Evolutionary conservation across 768 basidiomycete species (phyloP), one percentile per base, ranked within the genome.

Genomic region (Amanita rubescens): DNA sequence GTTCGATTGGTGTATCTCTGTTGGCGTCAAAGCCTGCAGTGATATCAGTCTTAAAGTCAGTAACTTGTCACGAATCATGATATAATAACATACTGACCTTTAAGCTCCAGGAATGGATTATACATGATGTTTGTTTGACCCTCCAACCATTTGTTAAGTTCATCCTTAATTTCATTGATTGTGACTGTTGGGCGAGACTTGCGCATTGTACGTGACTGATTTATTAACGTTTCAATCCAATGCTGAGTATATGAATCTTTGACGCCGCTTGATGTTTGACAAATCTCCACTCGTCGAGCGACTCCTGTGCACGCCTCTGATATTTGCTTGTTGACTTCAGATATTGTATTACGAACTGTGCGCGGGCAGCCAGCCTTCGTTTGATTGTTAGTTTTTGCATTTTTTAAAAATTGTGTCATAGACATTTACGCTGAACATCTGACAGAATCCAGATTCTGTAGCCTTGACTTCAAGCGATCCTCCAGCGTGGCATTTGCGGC

Each of bases 211-310:
- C 60, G 55, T 30, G 65, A 57, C 15, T 57, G 54, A 8, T 51
- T 43, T 5, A 71, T 58, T 3, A 75, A 60, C 0, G 55, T 24
- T 2, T 72, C 63, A 54, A 75, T 73, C 69, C 69, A 75, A 35
- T 62, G 49, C 53, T 75, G 68, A 0, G 71, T 68, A 44, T 67
- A 67, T 15, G 47, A 43, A 56, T 75, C 75, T 55, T 77, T 75
- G 24, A 73, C 55, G 10, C 75, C 72, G 1, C 60, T 65, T 8
- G 57, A 49, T 0, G 67, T 67, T 52, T 75, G 73, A 1, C 45
- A 17, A 3, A 62, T 56, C 1, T 59, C 55, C 0, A 75, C 66
- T 1, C 20, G 55, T 1, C 63, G 51, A 7, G 63, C 58, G n/a
- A 71, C 61, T 35, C 73, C 69, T 1, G 58, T 47, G 44, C 66